Base-by-base conservation (phyloP, 2,329 filamentous ascomycete species). In the Blastomyces parvus region DNA sequence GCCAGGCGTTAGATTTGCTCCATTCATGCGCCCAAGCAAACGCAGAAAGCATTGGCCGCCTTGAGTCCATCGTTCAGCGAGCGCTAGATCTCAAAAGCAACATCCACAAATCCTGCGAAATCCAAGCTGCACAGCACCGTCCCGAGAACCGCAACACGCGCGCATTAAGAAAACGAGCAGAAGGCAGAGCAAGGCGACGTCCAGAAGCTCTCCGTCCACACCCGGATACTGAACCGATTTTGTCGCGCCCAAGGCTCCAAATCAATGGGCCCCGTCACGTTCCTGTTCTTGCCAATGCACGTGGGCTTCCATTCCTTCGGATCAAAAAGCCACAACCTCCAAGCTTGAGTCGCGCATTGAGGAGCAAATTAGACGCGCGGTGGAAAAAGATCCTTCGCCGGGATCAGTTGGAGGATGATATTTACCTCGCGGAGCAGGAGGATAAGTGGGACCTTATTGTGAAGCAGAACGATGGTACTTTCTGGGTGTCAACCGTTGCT, bases 251-350 rank as follows among this genome's bases (percentile, higher is more conserved):
- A 48, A 68, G 66, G 38, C 66, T 68, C 9, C 61, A 70, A 9
- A 69, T 77, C 7, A 71, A 66, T 59, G 76, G 76, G n/a, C 71
- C 69, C 58, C 74, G 78, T 22, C 72, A 69, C 59, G 69, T 79
- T 8, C 78, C 78, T 30, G 69, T 73, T 7, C 69, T 79, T 14
- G 76, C 78, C 48, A 75, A 72, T 66, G 77, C 77, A 14, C 73
- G 76, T 8, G 76, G 76, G 17, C 63, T 79, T 13, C 77, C 78
- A 2, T 74, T 79, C 53, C 67, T 80, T 57, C 74, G 77, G 59
- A 77, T 78, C 60, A 77, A 78, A 60, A 79, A 79, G 58, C 78
- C 77, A 1, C 75, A 78, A 60, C 77, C 78, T 9, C 71, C 69
- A 64, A 73, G 71, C 60, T 64, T 80, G 30, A 77, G 74, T 57